Evolutionary conservation across 352 stramenopile genomes (phyloP).

Genomic region (Peronosclerospora sorghi): DNA sequence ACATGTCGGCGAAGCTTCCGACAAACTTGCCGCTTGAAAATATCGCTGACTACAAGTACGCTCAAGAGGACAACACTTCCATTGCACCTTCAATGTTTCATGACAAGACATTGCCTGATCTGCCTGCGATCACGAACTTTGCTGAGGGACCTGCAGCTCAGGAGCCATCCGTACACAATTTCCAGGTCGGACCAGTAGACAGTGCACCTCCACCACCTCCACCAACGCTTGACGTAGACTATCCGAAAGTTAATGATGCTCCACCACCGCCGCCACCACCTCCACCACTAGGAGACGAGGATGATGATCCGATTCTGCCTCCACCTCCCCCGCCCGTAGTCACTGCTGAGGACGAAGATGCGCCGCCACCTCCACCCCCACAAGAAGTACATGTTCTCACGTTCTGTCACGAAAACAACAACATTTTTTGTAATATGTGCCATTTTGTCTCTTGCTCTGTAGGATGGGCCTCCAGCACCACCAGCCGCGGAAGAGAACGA

Average conservation of each 20-base stretch:
- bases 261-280: constrained; percentile 44
- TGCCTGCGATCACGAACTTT: constrained; percentile 55
- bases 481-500: constrained; percentile 22
- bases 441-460: neutral
- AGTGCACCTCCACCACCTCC: constrained; percentile 50
- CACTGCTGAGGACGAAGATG: constrained; percentile 27
- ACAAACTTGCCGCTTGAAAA: constrained; percentile 71
- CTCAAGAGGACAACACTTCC: constrained; percentile 43
- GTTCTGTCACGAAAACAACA: neutral
- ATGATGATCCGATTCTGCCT: constrained; percentile 32
- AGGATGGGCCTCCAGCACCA: constrained; percentile 25
- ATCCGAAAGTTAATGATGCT: constrained; percentile 31
- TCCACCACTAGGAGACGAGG: constrained; percentile 18
- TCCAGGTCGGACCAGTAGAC: constrained; percentile 60
- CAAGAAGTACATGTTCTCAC: constrained; percentile 19
- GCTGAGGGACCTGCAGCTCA: constrained; percentile 46
- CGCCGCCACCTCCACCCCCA: constrained; percentile 34
- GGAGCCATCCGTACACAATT: constrained; percentile 42
- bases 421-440: neutral
- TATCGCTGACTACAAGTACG: constrained; percentile 73
- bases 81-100: constrained; percentile 81
- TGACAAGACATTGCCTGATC: constrained; percentile 61
- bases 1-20: constrained; percentile 64
- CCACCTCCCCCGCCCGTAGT: constrained; percentile 30
- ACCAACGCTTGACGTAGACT: constrained; percentile 45